These are phyloP conservation scores for Fraxinus nigra DNA, from an alignment of 305 asterid genomes.

Conservation along the genomic window DNA sequence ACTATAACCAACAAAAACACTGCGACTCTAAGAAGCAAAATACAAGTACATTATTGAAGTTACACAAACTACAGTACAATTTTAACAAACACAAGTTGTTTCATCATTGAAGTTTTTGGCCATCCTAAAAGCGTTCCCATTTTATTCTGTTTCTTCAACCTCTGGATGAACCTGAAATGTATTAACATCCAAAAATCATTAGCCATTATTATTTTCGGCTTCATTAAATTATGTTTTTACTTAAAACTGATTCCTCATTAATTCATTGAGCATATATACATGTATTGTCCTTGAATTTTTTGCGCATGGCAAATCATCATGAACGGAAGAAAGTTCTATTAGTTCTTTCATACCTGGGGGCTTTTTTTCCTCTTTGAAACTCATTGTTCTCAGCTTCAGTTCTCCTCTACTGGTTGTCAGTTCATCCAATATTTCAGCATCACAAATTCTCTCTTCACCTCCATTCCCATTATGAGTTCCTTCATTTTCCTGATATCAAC, in stretches of 20 bases:
- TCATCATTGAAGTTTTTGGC: not conserved
- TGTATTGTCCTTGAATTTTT: not conserved
- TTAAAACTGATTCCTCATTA: not conserved
- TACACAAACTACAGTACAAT: not conserved
- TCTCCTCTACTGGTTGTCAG: constrained; percentile 69
- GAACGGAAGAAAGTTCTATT: not conserved
- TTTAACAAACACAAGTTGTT: not conserved
- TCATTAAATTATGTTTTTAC: not conserved
- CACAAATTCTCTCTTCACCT: constrained; percentile 33
- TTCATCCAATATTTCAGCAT: constrained; percentile 60
- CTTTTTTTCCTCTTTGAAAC: constrained; percentile 40
- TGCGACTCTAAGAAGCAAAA: not conserved
- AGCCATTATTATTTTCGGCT: not conserved
- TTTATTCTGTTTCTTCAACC: constrained; percentile 26
- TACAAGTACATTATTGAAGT: not conserved
- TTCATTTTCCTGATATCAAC: constrained; percentile 32
- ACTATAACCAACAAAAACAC: not conserved
- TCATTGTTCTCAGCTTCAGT: constrained; percentile 44
- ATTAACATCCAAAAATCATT: not conserved
- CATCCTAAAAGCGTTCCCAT: not conserved
- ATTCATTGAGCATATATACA: not conserved
- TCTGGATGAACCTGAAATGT: constrained; percentile 34
- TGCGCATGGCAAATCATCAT: not conserved
- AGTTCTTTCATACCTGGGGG: constrained; percentile 31
- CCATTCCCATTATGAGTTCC: constrained; percentile 13